Evolutionary conservation across 352 stramenopile species (phyloP).

Genomic region (Phytophthora hibernalis): DNA sequence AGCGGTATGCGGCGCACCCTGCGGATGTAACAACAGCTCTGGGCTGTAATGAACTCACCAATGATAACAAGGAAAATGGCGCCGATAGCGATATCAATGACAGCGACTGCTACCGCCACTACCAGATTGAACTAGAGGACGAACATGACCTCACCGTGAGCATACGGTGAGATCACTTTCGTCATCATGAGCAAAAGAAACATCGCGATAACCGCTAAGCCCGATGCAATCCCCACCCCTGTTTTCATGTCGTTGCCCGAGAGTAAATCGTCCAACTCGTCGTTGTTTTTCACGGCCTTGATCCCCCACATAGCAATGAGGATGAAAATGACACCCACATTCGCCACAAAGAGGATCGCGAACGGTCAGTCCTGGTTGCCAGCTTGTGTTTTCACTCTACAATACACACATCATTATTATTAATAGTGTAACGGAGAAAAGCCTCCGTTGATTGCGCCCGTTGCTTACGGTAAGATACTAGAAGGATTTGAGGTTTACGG

Average conservation of each 20-base stretch:
- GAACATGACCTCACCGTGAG: slow-evolving; percentile 74
- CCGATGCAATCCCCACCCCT: slow-evolving; percentile 47
- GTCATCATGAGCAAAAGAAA: slow-evolving; percentile 47
- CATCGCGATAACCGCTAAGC: slow-evolving; percentile 47
- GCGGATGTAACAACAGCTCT: slow-evolving; percentile 81
- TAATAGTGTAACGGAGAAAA: no score
- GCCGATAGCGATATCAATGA: slow-evolving; percentile 54
- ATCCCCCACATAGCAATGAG: slow-evolving; percentile 33
- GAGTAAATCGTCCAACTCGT: slow-evolving; percentile 36
- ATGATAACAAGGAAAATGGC: slow-evolving; percentile 59
- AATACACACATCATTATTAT: no score
- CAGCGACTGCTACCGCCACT: slow-evolving; percentile 50
- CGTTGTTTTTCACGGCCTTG: neutral
- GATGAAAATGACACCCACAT: slow-evolving; percentile 58
- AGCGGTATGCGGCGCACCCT: slow-evolving; percentile 90
- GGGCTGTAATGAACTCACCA: slow-evolving; percentile 50
- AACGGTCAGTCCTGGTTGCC: slow-evolving; percentile 73
- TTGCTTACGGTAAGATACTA: no score
- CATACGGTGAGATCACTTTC: slow-evolving; percentile 68
- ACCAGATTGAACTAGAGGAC: slow-evolving; percentile 79
- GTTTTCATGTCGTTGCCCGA: slow-evolving; percentile 48
- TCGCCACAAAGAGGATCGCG: slow-evolving; percentile 67
- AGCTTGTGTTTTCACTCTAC: neutral
- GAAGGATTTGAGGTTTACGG: no score
- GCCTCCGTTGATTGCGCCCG: no score